These are phyloP conservation scores for Cyathus striatus DNA, from an alignment of 768 basidiomycete genomes.

Conservation along the genomic window DNA sequence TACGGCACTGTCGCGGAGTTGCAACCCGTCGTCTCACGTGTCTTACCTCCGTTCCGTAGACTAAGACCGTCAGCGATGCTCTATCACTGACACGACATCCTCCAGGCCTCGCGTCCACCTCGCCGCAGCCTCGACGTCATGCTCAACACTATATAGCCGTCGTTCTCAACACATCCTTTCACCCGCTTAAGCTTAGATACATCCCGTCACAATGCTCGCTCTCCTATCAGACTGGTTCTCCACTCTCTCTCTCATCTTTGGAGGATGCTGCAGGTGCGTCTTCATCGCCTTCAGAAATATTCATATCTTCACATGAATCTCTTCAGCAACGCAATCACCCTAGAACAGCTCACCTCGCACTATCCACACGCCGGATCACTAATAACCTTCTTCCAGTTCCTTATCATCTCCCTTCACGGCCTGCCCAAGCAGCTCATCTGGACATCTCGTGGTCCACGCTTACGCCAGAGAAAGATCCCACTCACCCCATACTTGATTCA, in stretches of 20 bases:
- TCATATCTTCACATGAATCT: not conserved
- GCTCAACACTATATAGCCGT: too few species aligned
- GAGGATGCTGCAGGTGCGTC: slow-evolving; percentile 77
- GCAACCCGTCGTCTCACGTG: too few species aligned
- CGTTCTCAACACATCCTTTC: too few species aligned
- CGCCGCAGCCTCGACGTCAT: too few species aligned
- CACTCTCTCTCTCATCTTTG: slow-evolving; percentile 75
- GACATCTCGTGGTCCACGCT: slow-evolving; percentile 44
- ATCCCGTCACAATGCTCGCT: not conserved
- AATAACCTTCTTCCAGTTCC: slow-evolving; percentile 85
- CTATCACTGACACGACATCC: too few species aligned
- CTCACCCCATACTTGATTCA: slow-evolving; percentile 71
- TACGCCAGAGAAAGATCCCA: slow-evolving; percentile 65
- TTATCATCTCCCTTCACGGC: slow-evolving; percentile 69
- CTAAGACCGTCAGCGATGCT: too few species aligned
- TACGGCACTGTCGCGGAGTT: too few species aligned
- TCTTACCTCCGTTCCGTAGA: too few species aligned
- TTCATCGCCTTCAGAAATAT: not conserved
- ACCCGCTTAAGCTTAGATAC: not conserved
- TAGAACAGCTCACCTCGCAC: slow-evolving; percentile 66
- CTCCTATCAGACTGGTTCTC: not conserved
- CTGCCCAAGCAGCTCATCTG: slow-evolving; percentile 58
- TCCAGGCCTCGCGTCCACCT: too few species aligned
- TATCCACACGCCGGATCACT: slow-evolving; percentile 74
- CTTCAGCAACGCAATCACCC: slow-evolving; percentile 69